These are phyloP conservation scores for Turnera subulata DNA, from an alignment of 345 rosid genomes.

Conservation along the genomic window DNA sequence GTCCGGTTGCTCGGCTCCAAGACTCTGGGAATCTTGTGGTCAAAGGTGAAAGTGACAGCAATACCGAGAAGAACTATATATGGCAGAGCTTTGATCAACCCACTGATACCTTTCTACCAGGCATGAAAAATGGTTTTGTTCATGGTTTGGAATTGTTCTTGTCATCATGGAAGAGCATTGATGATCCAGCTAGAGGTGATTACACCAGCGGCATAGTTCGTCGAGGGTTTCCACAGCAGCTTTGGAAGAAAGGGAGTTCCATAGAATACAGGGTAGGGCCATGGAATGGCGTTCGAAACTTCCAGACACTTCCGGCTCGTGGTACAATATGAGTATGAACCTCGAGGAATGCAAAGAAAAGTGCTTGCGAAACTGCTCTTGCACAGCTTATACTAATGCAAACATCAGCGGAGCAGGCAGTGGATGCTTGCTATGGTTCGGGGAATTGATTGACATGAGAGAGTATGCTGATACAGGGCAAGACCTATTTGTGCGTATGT, in stretches of 20 bases:
- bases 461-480: not conserved
- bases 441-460: slow-evolving; percentile 10
- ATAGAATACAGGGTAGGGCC: slow-evolving; percentile 15
- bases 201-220: slow-evolving; percentile 13
- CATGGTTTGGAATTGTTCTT: slow-evolving; percentile 10
- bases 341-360: not conserved
- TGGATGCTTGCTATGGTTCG: slow-evolving; percentile 11
- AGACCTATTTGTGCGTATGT: not conserved
- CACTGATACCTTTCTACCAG: not conserved
- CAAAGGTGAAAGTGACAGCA: not conserved
- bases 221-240: slow-evolving; percentile 23
- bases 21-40: not conserved
- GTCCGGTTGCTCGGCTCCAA: not conserved
- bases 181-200: slow-evolving; percentile 19
- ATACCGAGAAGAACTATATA: not conserved
- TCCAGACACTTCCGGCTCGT: not conserved
- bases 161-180: slow-evolving; percentile 17
- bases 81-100: not conserved
- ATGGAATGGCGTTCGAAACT: slow-evolving; percentile 25
- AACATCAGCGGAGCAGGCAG: not conserved
- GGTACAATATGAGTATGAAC: not conserved
- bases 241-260: not conserved
- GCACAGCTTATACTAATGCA: not conserved
- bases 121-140: slow-evolving; percentile 5
- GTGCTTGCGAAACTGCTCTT: slow-evolving; percentile 1